A percentile compares a stretch with the other conserved stretches of the same genome.
These are phyloP conservation scores for Lactarius akahatsu DNA, from an alignment of 768 basidiomycete species.

Conservation along the genomic window DNA sequence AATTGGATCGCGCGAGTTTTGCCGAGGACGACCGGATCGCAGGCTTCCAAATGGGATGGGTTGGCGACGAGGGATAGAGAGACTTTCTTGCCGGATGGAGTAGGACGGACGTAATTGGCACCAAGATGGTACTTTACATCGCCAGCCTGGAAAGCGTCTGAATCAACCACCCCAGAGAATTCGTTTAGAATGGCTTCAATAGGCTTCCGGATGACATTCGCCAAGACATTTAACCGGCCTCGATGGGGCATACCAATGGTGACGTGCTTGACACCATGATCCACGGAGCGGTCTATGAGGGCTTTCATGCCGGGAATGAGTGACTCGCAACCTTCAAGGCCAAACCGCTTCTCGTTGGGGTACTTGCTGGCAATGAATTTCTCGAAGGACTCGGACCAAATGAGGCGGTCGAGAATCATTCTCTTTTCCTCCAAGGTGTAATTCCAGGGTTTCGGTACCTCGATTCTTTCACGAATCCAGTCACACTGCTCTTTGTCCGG, in stretches of 20 bases:
- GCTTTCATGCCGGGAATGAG: slow-evolving; percentile 99
- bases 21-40: slow-evolving; percentile 96
- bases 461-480: slow-evolving; percentile 96
- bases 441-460: slow-evolving; percentile 95
- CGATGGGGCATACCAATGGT: slow-evolving; percentile 99
- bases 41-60: slow-evolving; percentile 97
- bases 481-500: slow-evolving; percentile 98
- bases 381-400: slow-evolving; percentile 99
- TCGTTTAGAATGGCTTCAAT: slow-evolving; percentile 98
- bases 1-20: slow-evolving; percentile 98
- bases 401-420: slow-evolving; percentile 97
- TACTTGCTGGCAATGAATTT: slow-evolving; percentile 98
- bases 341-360: slow-evolving; percentile 99
- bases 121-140: slow-evolving; percentile 99
- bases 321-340: slow-evolving; percentile 96
- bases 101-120: slow-evolving; percentile 97
- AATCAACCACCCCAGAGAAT: slow-evolving; percentile 72
- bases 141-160: slow-evolving; percentile 80
- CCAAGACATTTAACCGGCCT: slow-evolving; percentile 95
- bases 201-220: slow-evolving; percentile 98
- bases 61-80: slow-evolving; percentile 97
- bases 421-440: slow-evolving; percentile 98
- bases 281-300: slow-evolving; percentile 96
- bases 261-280: slow-evolving; percentile 91
- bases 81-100: slow-evolving; percentile 97